Conservation (phyloP, 768 basidiomycete genomes). For the Russula sp. region DNA sequence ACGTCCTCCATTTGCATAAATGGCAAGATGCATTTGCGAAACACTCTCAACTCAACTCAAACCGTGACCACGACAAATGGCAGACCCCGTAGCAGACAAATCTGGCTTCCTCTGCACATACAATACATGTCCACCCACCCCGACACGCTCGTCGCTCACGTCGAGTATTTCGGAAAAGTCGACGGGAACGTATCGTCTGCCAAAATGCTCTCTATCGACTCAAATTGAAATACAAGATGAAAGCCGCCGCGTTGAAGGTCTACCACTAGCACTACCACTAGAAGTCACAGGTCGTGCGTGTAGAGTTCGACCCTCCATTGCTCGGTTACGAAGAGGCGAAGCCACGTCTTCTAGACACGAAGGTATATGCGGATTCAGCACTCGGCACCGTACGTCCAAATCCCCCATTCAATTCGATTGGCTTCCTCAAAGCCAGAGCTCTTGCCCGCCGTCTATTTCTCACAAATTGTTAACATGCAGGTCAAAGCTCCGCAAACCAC, state of each 20-base stretch:
- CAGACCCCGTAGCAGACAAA: conserved; percentile 72
- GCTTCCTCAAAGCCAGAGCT: background rate
- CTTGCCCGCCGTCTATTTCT: too few species aligned
- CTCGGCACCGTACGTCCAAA: conserved; percentile 65
- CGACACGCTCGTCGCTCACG: conserved; percentile 81
- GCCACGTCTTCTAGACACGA: conserved; percentile 75
- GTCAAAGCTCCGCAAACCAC: conserved; percentile 52
- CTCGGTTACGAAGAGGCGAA: conserved; percentile 78
- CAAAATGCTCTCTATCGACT: conserved; percentile 66
- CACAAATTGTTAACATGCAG: background rate
- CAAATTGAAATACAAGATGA: conserved; percentile 62
- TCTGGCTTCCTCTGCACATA: conserved; percentile 78
- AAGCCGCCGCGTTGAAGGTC: conserved; percentile 41
- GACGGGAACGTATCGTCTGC: conserved; percentile 54
- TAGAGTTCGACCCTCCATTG: conserved; percentile 70
- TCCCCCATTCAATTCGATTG: background rate
- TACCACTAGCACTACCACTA: conserved; percentile 24
- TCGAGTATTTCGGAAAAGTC: conserved; percentile 71
- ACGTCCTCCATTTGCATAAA: too few species aligned
- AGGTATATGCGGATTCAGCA: conserved; percentile 71
- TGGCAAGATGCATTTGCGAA: too few species aligned
- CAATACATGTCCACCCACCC: conserved; percentile 82
- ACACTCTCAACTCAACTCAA: background rate
- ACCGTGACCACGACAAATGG: conserved; percentile 59
- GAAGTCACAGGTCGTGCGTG: conserved; percentile 47